Evolutionary conservation across 1,284 basidiomycete genomes (phyloP), one percentile per base, ranked within the genome.

Genomic region (Sanghuangporus sanghuang): DNA sequence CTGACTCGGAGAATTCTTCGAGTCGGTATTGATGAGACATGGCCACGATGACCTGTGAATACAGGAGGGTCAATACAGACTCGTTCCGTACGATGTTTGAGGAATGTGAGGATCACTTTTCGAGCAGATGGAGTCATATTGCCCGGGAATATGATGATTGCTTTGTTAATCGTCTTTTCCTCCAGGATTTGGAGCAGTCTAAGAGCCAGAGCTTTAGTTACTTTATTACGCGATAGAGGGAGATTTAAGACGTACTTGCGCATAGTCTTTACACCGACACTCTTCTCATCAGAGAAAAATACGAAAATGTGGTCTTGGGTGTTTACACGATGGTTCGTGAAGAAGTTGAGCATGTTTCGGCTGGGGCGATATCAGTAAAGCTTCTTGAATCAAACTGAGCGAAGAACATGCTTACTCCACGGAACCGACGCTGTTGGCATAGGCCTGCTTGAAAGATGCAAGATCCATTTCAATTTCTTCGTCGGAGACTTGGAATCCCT

Each of bases 51-150:
- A 96, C 93, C 95, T 95, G 65, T 27, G 59, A 57, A 38, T 61
- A 64, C 52, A 58, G 21, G 63, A 67, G 46, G 2, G 23, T 56
- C 62, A 42, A 64, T 57, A 39, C 54, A 40, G 59, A 18, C 36
- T 40, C 9, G 38, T 50, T 38, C 18, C 40, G 14, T 18, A 62
- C 40, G 57, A 40, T 49, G 27, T 0, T 59, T 35, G 61, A 27
- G 49, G 46, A 46, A 18, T 5, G 44, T n/a, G 11, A 14, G 27
- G 58, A 73, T 79, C 66, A 94, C 95, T 80, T 98, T 99, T 71
- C 93, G 86, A 6, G 97, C 97, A 2, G 95, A 93, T 11, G 95
- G 90, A 6, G 96, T 98, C 92, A 99, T 97, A 72, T 91, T 96
- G 57, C 93, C 93, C 27, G 93, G 89, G 79, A 95, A 98, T 69